Percentiles rank a stretch among this genome's conserved stretches.
Conservation (phyloP, 495 filamentous ascomycete genomes). For the Aspergillus heteromorphus region DNA sequence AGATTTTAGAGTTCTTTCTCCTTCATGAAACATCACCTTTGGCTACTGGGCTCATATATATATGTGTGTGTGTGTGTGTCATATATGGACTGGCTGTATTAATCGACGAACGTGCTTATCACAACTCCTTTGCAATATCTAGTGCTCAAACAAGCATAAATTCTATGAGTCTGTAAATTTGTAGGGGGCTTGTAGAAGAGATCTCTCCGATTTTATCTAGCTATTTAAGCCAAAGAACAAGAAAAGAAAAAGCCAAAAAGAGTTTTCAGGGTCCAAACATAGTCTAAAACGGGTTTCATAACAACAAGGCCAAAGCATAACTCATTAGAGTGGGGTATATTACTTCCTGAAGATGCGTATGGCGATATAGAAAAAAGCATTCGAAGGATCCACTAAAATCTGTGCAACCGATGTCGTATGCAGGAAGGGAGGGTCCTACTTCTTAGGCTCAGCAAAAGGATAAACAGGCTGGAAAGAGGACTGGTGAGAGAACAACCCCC, state of each 20-base stretch:
- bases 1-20: conserved; percentile 28
- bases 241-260: neutral
- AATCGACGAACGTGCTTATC: no score
- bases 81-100: neutral
- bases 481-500: conserved; percentile 3
- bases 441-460: neutral
- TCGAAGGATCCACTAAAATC: neutral
- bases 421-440: neutral
- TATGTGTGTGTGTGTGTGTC: no score
- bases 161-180: neutral
- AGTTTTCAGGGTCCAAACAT: neutral
- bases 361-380: neutral
- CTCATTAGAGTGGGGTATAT: neutral
- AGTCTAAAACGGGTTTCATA: neutral
- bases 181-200: neutral
- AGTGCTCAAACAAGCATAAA: no score
- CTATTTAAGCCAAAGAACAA: neutral
- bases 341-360: neutral
- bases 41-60: no score
- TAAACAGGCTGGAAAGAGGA: neutral
- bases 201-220: neutral
- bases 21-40: no score
- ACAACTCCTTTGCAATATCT: no score
- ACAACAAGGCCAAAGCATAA: neutral
- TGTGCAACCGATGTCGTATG: neutral